Base-by-base conservation (phyloP, 2,329 filamentous ascomycete genomes). In the Fusarium drepaniforme region DNA sequence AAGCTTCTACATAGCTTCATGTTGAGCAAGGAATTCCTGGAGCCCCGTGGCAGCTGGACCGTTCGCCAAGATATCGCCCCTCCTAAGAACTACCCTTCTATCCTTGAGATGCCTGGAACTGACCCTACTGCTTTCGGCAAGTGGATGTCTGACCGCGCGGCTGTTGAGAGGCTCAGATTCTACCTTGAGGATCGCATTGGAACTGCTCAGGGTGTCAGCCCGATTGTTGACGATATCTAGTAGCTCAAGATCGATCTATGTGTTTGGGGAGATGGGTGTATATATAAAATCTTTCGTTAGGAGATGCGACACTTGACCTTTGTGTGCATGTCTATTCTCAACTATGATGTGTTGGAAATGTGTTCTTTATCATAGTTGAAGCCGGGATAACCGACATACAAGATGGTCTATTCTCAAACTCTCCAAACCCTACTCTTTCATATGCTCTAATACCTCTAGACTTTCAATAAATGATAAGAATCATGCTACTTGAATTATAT, bases 171-270 rank as follows among this genome's bases (percentile, higher is more conserved):
- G 7, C 56, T 73, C 0, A 57, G 71, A 3, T 73, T 73, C 11
- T 73, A 64, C 58, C 57, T 73, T 5, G 70, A 73, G 46, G 67
- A 68, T 28, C 71, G 67, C 3, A 46, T 73, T n/a, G 71, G 71
- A 3, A 16, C 44, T 1, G 58, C 71, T 0, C 2, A 64, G 21
- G 71, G 71, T 16, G 38, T 70, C 8, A 49, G 57, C 11, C 71
- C 71, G 1, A 60, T 67, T 25, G 25, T 40, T 40, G 57, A 60
- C 25, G 57, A 60, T n/a, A 60, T 60, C 25, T 60, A 59, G 16
- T 7, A 28, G 21, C 35, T 25, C 12, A 15, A 9, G 3, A 8
- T 3, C 28, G 15, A 2, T 28, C 25, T 42, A 18, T 42, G 18
- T 3, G 38, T 25, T 49, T 9, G 4, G 11, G 21, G 44, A 28